These are phyloP conservation scores for Iberis pinnata DNA, from an alignment of 345 rosid species.

Conservation along the genomic window DNA sequence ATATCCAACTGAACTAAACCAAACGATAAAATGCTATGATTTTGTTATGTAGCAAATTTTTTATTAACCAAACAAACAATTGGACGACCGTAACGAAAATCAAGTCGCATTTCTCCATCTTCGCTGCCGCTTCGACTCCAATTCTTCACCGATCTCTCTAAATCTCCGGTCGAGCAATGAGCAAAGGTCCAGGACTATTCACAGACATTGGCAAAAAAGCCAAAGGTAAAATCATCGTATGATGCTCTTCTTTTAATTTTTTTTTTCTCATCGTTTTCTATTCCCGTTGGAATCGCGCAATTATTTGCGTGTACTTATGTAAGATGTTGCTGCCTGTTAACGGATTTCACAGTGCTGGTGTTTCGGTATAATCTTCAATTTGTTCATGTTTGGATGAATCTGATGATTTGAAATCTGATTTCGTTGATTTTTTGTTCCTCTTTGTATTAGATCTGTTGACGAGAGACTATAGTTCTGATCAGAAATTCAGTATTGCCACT, in stretches of 20 bases:
- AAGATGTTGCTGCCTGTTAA: background rate
- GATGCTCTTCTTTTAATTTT: background rate
- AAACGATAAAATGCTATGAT: too few relatives aligned
- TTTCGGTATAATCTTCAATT: background rate
- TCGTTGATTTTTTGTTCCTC: background rate
- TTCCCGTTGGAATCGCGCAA: background rate
- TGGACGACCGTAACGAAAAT: too few relatives aligned
- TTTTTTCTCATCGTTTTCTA: background rate
- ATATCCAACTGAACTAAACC: too few relatives aligned
- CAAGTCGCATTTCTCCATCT: constrained; percentile 10
- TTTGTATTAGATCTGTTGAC: constrained; percentile 66
- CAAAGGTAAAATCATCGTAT: constrained; percentile 43
- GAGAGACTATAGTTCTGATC: constrained; percentile 70
- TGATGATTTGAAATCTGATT: constrained; percentile 5
- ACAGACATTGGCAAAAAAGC: constrained; percentile 83
- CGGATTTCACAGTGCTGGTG: background rate
- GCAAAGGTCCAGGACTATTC: constrained; percentile 88
- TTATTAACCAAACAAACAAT: too few relatives aligned
- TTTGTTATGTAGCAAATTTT: too few relatives aligned
- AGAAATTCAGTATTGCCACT: constrained; percentile 67
- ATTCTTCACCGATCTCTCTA: constrained; percentile 24
- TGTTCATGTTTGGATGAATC: background rate
- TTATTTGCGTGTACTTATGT: background rate
- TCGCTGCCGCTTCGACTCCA: constrained; percentile 20
- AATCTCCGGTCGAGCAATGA: constrained; percentile 40